Conservation (phyloP, 352 stramenopile genomes). For the Thalassiosira ordinaria region DNA sequence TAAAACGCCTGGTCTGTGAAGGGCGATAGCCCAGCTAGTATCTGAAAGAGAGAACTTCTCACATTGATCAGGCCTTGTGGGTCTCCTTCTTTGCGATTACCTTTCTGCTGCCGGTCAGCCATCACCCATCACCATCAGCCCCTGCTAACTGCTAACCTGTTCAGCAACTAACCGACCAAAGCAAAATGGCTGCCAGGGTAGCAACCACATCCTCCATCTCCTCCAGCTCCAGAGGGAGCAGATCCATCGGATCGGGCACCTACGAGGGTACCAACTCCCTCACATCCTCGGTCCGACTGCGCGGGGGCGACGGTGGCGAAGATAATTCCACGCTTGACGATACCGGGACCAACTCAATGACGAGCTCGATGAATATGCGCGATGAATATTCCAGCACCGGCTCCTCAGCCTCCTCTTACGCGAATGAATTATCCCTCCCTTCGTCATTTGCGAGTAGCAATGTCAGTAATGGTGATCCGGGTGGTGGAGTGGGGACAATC, state of each 20-base stretch:
- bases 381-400: not conserved
- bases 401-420: not conserved
- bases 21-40: too few relatives aligned
- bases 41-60: too few relatives aligned
- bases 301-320: too few relatives aligned
- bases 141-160: too few relatives aligned
- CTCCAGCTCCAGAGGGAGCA: not conserved
- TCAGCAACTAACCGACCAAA: too few relatives aligned
- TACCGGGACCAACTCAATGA: not conserved
- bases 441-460: not conserved
- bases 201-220: not conserved
- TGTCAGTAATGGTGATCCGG: not conserved
- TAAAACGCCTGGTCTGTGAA: too few relatives aligned
- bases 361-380: not conserved
- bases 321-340: not conserved
- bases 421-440: not conserved
- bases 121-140: too few relatives aligned
- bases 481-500: not conserved
- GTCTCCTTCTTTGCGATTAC: too few relatives aligned
- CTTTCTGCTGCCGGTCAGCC: too few relatives aligned
- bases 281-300: not conserved
- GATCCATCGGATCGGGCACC: not conserved
- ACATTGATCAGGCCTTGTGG: too few relatives aligned
- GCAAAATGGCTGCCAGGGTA: not conserved
- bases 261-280: constrained; percentile 8